Percentiles rank a stretch among this genome's conserved stretches.
phyloP scores from a whole-genome alignment of 495 filamentous ascomycete species.

The Chaetomium tenue region DNA sequence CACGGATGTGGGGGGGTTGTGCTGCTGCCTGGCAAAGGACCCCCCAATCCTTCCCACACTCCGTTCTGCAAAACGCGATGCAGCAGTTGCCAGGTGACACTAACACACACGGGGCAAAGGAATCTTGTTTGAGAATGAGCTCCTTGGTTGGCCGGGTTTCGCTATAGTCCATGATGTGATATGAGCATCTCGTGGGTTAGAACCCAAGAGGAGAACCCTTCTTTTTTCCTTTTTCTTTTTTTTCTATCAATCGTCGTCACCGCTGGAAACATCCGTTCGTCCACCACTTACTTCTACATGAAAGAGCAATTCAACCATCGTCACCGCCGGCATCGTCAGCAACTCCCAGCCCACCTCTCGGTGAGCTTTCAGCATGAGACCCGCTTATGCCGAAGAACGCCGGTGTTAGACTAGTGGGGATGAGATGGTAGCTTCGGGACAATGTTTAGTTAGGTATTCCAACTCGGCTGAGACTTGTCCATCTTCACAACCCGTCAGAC shows the following conservation, averaged over 20 bases:
- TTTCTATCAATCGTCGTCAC: not conserved
- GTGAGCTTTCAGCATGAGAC: not conserved
- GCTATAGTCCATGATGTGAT: not conserved
- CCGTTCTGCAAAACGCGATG: constrained; percentile 3
- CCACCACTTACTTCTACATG: too few relatives aligned
- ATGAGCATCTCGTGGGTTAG: too few relatives aligned
- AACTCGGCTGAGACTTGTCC: not conserved
- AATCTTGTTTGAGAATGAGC: not conserved
- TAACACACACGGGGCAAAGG: too few relatives aligned
- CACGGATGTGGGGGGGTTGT: not conserved
- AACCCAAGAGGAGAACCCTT: not conserved
- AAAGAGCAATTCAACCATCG: not conserved
- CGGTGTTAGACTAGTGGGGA: not conserved
- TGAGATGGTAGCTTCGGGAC: not conserved
- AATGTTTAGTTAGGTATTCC: not conserved
- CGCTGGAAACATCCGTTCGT: too few relatives aligned
- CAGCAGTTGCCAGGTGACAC: not conserved
- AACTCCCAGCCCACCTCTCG: not conserved
- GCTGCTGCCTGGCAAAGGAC: constrained; percentile 10
- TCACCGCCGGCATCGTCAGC: not conserved
- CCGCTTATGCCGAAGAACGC: not conserved
- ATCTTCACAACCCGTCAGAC: not conserved
- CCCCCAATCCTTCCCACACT: constrained; percentile 1
- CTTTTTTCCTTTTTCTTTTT: not conserved
- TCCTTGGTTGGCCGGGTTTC: not conserved